Percentiles rank a stretch among this genome's conserved stretches.
phyloP scores from a whole-genome alignment of 768 basidiomycete genomes.

The Hygrocybe punicea region DNA sequence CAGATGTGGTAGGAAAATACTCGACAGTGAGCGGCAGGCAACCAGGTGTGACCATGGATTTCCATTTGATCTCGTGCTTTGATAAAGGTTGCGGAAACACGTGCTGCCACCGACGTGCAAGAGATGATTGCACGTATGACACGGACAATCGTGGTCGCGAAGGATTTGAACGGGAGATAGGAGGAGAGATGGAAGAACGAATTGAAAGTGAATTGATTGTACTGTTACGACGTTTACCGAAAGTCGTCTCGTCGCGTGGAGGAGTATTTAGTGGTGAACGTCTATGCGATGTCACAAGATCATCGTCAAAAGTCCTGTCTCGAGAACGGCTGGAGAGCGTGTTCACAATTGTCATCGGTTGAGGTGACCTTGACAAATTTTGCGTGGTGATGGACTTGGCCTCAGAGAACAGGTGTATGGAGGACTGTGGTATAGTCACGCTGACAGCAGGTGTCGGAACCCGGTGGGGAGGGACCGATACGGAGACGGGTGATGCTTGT shows the following conservation, averaged over 20 bases:
- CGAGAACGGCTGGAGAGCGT: conserved; percentile 39
- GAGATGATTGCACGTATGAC: conserved; percentile 60
- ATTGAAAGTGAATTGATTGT: conserved; percentile 36
- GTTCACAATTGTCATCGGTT: conserved; percentile 45
- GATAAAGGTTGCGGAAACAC: conserved; percentile 67
- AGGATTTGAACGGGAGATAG: conserved; percentile 56
- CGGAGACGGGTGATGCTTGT: conserved; percentile 55
- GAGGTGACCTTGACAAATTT: conserved; percentile 30
- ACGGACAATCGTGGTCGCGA: conserved; percentile 57
- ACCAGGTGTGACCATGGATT: conserved; percentile 75
- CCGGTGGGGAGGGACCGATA: conserved; percentile 38
- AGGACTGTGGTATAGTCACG: conserved; percentile 26
- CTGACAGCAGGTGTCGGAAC: conserved; percentile 21
- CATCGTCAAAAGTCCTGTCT: conserved; percentile 59
- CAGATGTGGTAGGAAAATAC: conserved; percentile 72
- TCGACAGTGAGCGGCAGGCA: conserved; percentile 91
- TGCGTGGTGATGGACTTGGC: conserved; percentile 37
- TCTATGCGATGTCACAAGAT: conserved; percentile 45
- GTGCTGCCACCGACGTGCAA: conserved; percentile 91
- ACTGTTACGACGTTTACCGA: conserved; percentile 54
- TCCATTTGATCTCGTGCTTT: conserved; percentile 92
- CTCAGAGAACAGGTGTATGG: conserved; percentile 34
- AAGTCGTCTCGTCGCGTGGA: conserved; percentile 62
- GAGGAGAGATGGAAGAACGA: conserved; percentile 46
- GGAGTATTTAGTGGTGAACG: conserved; percentile 68